These are phyloP conservation scores for Kwoniella shandongensis DNA, from an alignment of 768 basidiomycete species.

Conservation along the genomic window DNA sequence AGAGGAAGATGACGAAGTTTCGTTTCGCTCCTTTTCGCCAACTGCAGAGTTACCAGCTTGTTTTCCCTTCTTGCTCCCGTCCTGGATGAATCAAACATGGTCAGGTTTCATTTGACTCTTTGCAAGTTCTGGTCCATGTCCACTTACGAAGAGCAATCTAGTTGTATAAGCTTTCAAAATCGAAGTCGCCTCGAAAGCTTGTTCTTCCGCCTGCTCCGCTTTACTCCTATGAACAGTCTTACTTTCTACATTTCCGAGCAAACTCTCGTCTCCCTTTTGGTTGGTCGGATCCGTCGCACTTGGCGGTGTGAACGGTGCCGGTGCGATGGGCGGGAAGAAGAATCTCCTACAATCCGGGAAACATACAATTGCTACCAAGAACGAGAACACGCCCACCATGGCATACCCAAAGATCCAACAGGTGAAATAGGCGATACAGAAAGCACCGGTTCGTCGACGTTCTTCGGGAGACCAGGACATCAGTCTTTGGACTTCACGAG, in stretches of 20 bases:
- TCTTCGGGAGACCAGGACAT: constrained; percentile 54
- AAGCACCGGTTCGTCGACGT: constrained; percentile 45
- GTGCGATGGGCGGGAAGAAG: constrained; percentile 54
- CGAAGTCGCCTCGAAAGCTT: constrained; percentile 54
- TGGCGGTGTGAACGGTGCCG: constrained; percentile 51
- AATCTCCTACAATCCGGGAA: constrained; percentile 48
- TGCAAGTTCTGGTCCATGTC: constrained; percentile 6
- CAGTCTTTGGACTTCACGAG: constrained; percentile 50
- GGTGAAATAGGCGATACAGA: constrained; percentile 52
- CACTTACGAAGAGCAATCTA: constrained; percentile 38
- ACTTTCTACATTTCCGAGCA: constrained; percentile 50
- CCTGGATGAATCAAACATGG: constrained; percentile 19
- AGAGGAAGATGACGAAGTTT: constrained; percentile 24
- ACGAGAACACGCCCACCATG: constrained; percentile 46
- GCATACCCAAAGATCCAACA: constrained; percentile 53
- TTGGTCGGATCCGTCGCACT: constrained; percentile 56
- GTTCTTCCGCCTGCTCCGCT: constrained; percentile 55
- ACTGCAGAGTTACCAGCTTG: constrained; percentile 51
- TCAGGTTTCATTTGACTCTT: not conserved
- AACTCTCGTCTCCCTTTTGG: constrained; percentile 53
- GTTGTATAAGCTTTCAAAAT: constrained; percentile 41
- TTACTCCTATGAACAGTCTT: constrained; percentile 52
- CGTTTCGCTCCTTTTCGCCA: constrained; percentile 43
- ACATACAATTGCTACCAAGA: constrained; percentile 51
- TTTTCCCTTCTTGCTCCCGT: constrained; percentile 47